Percentiles rank a stretch among this genome's conserved stretches.
Evolutionary conservation across 768 basidiomycete genomes (phyloP).

Genomic region (Asterophora parasitica): DNA sequence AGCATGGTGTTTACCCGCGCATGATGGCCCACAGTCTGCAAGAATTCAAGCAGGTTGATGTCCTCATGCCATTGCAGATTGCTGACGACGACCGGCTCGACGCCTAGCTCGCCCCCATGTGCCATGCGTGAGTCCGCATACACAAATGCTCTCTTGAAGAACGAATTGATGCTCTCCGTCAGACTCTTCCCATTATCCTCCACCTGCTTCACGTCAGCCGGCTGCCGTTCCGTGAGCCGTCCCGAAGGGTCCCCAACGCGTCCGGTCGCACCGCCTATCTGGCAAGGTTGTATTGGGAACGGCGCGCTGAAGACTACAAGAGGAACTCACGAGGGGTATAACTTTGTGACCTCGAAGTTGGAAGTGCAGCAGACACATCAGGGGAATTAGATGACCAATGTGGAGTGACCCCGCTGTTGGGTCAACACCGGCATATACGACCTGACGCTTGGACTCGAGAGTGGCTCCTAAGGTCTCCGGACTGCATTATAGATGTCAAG

Average conservation of each 20-base stretch:
- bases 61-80: slow-evolving; percentile 74
- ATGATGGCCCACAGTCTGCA: slow-evolving; percentile 74
- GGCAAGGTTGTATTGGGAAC: slow-evolving; percentile 7
- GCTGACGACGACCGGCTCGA: slow-evolving; percentile 31
- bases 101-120: slow-evolving; percentile 13
- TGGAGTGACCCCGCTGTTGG: slow-evolving; percentile 89
- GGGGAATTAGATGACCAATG: slow-evolving; percentile 88
- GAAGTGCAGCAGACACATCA: slow-evolving; percentile 86
- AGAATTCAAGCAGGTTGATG: slow-evolving; percentile 76
- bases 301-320: neutral
- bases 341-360: slow-evolving; percentile 76
- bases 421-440: slow-evolving; percentile 86
- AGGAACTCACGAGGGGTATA: slow-evolving; percentile 73
- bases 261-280: slow-evolving; percentile 97
- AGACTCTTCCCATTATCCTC: slow-evolving; percentile 63
- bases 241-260: slow-evolving; percentile 98
- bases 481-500: slow-evolving; percentile 22
- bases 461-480: slow-evolving; percentile 35
- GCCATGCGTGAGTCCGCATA: slow-evolving; percentile 48
- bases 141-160: slow-evolving; percentile 61
- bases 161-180: slow-evolving; percentile 56
- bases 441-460: slow-evolving; percentile 37
- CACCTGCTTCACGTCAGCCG: slow-evolving; percentile 55
- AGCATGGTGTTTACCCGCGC: slow-evolving; percentile 88
- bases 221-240: slow-evolving; percentile 71